Evolutionary conservation across 441 rosid species (phyloP).

Genomic region (Gossypium davidsonii): DNA sequence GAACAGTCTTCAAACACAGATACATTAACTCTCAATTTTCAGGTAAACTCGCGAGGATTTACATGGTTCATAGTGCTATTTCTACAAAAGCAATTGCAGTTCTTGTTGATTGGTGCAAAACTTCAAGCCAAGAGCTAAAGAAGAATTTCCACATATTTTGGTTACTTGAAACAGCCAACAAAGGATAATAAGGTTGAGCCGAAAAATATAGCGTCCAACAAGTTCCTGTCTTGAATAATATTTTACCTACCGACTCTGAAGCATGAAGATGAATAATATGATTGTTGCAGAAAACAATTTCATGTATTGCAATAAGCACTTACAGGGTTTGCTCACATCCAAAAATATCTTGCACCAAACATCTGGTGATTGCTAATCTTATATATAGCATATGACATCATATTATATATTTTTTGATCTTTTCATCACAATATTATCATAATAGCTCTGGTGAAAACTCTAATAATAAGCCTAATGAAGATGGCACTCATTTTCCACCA

Average conservation of each 20-base stretch:
- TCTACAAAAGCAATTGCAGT: too few relatives aligned
- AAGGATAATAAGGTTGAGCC: not conserved
- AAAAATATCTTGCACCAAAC: conserved; percentile 1
- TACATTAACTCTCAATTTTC: too few relatives aligned
- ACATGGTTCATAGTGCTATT: too few relatives aligned
- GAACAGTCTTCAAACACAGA: too few relatives aligned
- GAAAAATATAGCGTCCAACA: not conserved
- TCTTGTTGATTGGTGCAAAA: too few relatives aligned
- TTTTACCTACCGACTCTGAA: not conserved
- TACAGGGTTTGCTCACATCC: conserved; percentile 5
- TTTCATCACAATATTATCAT: not conserved
- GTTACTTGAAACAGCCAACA: too few relatives aligned
- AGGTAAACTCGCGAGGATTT: too few relatives aligned
- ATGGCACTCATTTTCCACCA: conserved; percentile 5
- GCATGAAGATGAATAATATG: not conserved
- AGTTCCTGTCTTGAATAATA: not conserved
- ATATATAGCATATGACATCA: not conserved
- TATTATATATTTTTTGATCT: not conserved
- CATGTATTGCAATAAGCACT: not conserved
- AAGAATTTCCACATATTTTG: not conserved
- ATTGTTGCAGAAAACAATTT: conserved; percentile 1
- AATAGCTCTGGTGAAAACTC: not conserved
- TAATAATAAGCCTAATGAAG: not conserved
- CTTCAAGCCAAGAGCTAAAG: too few relatives aligned
- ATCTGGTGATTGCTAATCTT: conserved; percentile 9